A percentile compares a stretch with the other conserved stretches of the same genome.
Evolutionary conservation across 352 stramenopile species (phyloP).

Genomic region (Globisporangium viniferum): DNA sequence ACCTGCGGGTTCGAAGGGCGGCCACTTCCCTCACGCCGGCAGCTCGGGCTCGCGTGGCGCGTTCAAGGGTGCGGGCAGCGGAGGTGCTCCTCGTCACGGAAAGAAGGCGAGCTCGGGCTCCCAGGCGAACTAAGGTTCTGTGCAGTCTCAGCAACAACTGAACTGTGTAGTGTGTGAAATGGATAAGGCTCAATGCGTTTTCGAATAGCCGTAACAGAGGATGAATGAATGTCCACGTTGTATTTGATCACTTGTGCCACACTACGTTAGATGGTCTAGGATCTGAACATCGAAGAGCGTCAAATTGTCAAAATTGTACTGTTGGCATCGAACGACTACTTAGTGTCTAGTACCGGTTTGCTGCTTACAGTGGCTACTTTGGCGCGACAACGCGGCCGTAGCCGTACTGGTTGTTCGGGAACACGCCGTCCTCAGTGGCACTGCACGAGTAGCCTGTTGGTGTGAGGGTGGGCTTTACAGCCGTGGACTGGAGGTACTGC

Average conservation of each 20-base stretch:
- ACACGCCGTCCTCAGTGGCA: conserved; percentile 12
- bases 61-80: neutral
- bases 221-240: too few species aligned
- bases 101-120: conserved; percentile 9
- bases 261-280: too few species aligned
- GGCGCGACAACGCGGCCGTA: conserved; percentile 10
- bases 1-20: neutral
- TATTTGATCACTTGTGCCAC: too few species aligned
- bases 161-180: neutral
- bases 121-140: neutral
- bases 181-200: neutral
- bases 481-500: conserved; percentile 3
- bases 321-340: too few species aligned
- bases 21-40: neutral
- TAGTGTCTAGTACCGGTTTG: too few species aligned
- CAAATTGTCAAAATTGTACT: too few species aligned
- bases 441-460: conserved; percentile 14
- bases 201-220: too few species aligned
- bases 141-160: neutral
- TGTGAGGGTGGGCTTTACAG: conserved; percentile 9
- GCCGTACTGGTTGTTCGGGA: conserved; percentile 24
- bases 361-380: neutral
- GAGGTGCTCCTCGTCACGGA: neutral
- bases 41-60: neutral
- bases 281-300: too few species aligned